Conservation (phyloP, 208 protist species). For the Leishmania martiniquensis region DNA sequence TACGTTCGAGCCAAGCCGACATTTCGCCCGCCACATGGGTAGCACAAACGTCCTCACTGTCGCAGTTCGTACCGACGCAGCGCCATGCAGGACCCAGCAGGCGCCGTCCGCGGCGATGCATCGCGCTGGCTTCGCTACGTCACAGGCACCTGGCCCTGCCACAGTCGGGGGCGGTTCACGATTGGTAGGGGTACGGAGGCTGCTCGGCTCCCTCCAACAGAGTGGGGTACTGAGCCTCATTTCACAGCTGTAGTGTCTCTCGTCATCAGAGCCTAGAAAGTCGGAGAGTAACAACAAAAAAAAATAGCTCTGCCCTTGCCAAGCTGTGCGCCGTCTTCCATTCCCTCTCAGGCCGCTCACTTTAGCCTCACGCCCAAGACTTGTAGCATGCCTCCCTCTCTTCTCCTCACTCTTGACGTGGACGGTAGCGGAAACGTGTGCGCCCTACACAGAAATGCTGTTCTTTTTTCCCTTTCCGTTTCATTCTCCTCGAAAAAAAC, state of each 20-base stretch:
- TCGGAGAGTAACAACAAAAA: not conserved
- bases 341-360: not conserved
- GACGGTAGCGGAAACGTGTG: not conserved
- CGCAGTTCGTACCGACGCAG: not conserved
- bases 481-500: not conserved
- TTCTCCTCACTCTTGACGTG: not conserved
- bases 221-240: not conserved
- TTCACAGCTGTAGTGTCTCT: not conserved
- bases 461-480: not conserved
- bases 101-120: not conserved
- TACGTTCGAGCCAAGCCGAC: not conserved
- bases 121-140: not conserved
- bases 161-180: not conserved
- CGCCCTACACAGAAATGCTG: not conserved
- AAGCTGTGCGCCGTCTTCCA: not conserved
- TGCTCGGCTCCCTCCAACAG: not conserved
- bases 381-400: not conserved
- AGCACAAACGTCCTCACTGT: not conserved
- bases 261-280: not conserved
- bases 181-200: not conserved
- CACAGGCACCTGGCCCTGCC: not conserved
- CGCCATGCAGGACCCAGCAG: not conserved
- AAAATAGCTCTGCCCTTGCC: not conserved
- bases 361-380: not conserved
- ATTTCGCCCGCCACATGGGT: not conserved